Conservation (phyloP, 2,329 filamentous ascomycete genomes). For the Aspergillus neotritici region DNA sequence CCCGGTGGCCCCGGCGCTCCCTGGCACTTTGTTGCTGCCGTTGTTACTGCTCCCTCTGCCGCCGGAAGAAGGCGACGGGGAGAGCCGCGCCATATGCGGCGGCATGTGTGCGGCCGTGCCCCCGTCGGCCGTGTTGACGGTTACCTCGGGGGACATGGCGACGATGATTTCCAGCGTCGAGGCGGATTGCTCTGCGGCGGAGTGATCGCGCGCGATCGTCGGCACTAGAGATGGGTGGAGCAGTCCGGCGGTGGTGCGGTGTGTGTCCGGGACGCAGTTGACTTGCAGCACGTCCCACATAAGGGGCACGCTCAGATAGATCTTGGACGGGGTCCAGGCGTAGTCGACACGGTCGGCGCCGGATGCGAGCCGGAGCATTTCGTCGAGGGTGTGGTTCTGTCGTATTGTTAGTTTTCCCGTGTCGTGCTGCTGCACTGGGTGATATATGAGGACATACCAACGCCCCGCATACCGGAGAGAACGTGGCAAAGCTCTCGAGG, state of each 20-base stretch:
- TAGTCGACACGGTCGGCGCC: slow-evolving; percentile 46
- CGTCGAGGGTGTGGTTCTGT: slow-evolving; percentile 46
- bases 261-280: slow-evolving; percentile 38
- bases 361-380: slow-evolving; percentile 47
- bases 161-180: slow-evolving; percentile 46
- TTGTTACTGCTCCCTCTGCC: too few relatives aligned
- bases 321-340: slow-evolving; percentile 50
- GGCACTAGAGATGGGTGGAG: slow-evolving; percentile 40
- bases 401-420: slow-evolving; percentile 5
- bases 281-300: slow-evolving; percentile 52
- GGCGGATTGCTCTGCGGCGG: slow-evolving; percentile 30
- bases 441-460: slow-evolving; percentile 34
- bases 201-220: slow-evolving; percentile 27
- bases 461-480: slow-evolving; percentile 43
- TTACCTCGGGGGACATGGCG: slow-evolving; percentile 48
- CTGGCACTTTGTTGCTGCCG: too few relatives aligned
- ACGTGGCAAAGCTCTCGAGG: slow-evolving; percentile 45
- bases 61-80: neutral
- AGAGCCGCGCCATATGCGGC: slow-evolving; percentile 10
- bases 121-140: slow-evolving; percentile 48
- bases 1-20: too few relatives aligned
- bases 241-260: slow-evolving; percentile 35
- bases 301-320: slow-evolving; percentile 48
- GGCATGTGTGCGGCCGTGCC: slow-evolving; percentile 46
- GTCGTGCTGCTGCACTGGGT: neutral